phyloP scores from a whole-genome alignment of 2,329 filamentous ascomycete species.

The Alternaria longipes region DNA sequence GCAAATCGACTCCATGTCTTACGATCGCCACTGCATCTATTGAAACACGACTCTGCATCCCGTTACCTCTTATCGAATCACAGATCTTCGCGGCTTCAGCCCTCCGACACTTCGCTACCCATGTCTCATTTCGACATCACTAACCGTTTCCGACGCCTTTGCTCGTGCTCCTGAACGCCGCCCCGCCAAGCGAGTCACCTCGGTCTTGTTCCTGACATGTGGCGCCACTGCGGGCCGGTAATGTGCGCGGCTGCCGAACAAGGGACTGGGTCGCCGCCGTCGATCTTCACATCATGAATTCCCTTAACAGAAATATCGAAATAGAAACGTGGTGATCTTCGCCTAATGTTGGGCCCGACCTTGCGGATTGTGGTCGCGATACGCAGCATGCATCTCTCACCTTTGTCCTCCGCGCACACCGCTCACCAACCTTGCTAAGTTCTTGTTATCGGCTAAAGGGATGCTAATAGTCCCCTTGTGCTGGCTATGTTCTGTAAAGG shows the following conservation, averaged over 20 bases:
- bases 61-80: conserved; percentile 14
- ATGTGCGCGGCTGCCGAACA: conserved; percentile 20
- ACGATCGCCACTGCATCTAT: conserved; percentile 11
- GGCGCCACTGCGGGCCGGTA: conserved; percentile 28
- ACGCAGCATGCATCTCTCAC: neutral
- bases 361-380: conserved; percentile 3
- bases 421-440: neutral
- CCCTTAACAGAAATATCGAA: conserved; percentile 5
- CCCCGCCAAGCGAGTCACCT: conserved; percentile 22
- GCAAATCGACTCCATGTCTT: conserved; percentile 9
- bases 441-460: conserved; percentile 17
- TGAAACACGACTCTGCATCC: conserved; percentile 8
- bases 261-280: conserved; percentile 16
- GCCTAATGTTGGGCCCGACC: conserved; percentile 1
- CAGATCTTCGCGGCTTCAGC: conserved; percentile 12
- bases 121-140: conserved; percentile 17
- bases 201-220: conserved; percentile 31
- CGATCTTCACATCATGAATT: conserved; percentile 23
- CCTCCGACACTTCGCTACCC: conserved; percentile 12
- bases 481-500: neutral
- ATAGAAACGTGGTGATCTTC: conserved; percentile 9
- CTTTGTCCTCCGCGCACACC: neutral
- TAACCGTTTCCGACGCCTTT: conserved; percentile 17
- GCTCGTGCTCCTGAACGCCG: conserved; percentile 21
- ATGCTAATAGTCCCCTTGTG: conserved; percentile 6